Conservation (phyloP, 768 basidiomycete genomes). For the Calocera cornea region DNA sequence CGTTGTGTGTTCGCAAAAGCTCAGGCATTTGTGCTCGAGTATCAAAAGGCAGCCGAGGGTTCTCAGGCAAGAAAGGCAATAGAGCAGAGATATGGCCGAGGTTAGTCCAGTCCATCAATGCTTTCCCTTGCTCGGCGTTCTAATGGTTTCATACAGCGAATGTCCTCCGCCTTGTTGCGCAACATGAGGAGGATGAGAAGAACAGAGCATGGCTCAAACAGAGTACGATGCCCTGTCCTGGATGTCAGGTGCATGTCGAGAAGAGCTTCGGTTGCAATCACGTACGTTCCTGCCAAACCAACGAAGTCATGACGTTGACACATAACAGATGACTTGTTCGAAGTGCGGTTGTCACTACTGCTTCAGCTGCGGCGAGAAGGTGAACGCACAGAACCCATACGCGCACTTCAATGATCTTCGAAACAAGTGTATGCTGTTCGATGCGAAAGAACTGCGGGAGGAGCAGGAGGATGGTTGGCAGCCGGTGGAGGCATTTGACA, state of each 20-base stretch:
- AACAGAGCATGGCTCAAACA: conserved; percentile 60
- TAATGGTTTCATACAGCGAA: conserved; percentile 26
- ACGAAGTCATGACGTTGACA: conserved; percentile 2
- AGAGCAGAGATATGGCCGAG: conserved; percentile 10
- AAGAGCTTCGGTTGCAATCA: conserved; percentile 64
- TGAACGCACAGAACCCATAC: conserved; percentile 44
- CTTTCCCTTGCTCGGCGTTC: neutral
- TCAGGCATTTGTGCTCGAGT: neutral
- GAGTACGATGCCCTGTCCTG: conserved; percentile 52
- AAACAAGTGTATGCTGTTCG: conserved; percentile 5
- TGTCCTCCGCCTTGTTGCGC: conserved; percentile 43
- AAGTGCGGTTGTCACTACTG: conserved; percentile 69
- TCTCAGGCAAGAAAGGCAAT: neutral
- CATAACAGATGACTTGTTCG: conserved; percentile 56
- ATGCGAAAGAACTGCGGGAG: conserved; percentile 7
- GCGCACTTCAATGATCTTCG: conserved; percentile 36
- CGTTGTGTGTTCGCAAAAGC: neutral
- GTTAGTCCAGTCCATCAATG: neutral
- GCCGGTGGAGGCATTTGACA: conserved; percentile 32
- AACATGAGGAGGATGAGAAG: conserved; percentile 58
- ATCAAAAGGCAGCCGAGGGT: neutral
- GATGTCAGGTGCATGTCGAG: conserved; percentile 54
- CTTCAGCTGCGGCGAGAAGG: conserved; percentile 54
- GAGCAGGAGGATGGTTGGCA: conserved; percentile 34
- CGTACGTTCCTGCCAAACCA: conserved; percentile 36